Conservation (phyloP, 345 rosid species). For the Adansonia digitata region DNA sequence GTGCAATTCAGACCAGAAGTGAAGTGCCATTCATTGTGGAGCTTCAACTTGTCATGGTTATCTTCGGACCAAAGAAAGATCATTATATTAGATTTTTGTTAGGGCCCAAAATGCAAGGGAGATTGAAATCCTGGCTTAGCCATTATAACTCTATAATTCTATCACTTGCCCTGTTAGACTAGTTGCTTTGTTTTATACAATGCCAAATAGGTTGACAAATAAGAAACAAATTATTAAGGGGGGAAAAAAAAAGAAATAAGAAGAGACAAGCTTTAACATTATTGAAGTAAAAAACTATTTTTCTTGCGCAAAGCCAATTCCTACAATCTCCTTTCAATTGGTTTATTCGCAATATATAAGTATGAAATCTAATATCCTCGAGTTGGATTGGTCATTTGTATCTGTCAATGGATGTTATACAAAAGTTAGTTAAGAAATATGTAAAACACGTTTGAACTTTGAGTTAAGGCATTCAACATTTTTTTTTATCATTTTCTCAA, state of each 20-base stretch:
- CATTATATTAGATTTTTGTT: conserved; percentile 40
- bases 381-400: conserved; percentile 9
- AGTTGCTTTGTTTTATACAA: background rate
- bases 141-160: conserved; percentile 24
- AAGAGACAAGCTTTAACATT: background rate
- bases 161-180: conserved; percentile 8
- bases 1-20: conserved; percentile 91
- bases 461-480: too few species aligned
- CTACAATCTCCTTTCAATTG: too few species aligned
- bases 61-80: conserved; percentile 72
- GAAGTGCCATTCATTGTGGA: conserved; percentile 72
- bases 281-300: background rate
- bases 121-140: conserved; percentile 34
- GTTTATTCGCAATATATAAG: too few species aligned
- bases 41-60: conserved; percentile 67
- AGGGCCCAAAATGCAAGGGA: conserved; percentile 89
- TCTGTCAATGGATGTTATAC: background rate
- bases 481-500: too few species aligned
- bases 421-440: too few species aligned
- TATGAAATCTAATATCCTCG: background rate
- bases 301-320: too few species aligned
- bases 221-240: too few species aligned
- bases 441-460: too few species aligned
- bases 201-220: background rate
- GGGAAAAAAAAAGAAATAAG: background rate